Percentiles rank a stretch among this genome's conserved stretches.
These are phyloP conservation scores for Marasmius tenuissimus DNA, from an alignment of 1,284 basidiomycete species.

Conservation along the genomic window DNA sequence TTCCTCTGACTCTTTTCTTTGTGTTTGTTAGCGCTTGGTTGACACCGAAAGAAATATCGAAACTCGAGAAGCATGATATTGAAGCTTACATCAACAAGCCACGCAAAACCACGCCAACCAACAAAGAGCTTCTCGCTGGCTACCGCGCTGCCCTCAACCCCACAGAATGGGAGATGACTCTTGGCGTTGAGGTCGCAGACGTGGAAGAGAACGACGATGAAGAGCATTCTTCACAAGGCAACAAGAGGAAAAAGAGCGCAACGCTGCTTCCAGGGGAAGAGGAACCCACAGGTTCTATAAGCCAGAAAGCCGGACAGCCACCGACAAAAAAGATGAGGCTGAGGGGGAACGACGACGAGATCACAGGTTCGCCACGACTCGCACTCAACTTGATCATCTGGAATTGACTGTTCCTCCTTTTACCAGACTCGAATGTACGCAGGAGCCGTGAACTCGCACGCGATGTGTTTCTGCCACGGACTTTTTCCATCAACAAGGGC, in stretches of 20 bases:
- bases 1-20: conserved; percentile 3
- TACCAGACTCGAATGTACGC: conserved; percentile 65
- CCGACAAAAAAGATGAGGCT: conserved; percentile 63
- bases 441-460: conserved; percentile 88
- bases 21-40: conserved; percentile 69
- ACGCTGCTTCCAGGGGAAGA: conserved; percentile 33
- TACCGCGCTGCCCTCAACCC: conserved; percentile 88
- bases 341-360: conserved; percentile 49
- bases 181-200: conserved; percentile 41
- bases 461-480: conserved; percentile 73
- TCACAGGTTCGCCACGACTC: conserved; percentile 1
- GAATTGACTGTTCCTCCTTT: conserved; percentile 4
- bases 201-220: conserved; percentile 42
- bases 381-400: conserved; percentile 8
- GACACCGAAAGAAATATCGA: conserved; percentile 78
- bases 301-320: conserved; percentile 60
- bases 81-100: conserved; percentile 77
- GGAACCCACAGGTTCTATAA: conserved; percentile 46
- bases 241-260: conserved; percentile 44
- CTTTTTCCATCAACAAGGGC: conserved; percentile 72
- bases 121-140: conserved; percentile 73
- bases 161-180: conserved; percentile 67
- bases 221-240: conserved; percentile 55
- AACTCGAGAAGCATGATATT: conserved; percentile 81
- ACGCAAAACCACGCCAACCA: conserved; percentile 53